Conservation (phyloP, 805 yeast genomes). For the Candida silvicultrix region DNA sequence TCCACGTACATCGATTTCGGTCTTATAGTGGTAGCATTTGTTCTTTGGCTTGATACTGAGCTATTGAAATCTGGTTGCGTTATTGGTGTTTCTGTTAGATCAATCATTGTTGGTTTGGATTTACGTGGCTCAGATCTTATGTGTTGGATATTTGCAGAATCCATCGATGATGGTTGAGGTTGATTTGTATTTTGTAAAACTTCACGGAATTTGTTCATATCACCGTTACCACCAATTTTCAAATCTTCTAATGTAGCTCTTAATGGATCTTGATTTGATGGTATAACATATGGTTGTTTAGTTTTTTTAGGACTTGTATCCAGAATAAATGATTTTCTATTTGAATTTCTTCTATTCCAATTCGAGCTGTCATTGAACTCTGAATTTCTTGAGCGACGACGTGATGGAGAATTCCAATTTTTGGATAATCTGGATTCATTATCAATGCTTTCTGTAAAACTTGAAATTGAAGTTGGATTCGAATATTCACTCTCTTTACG, state of each 20-base stretch:
- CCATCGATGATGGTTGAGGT: background rate
- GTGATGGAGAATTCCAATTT: slow-evolving; percentile 24
- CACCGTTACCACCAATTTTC: slow-evolving; percentile 36
- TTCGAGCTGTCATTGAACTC: slow-evolving; percentile 10
- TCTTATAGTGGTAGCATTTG: slow-evolving; percentile 17
- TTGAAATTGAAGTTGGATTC: slow-evolving; percentile 23
- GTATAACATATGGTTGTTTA: slow-evolving; percentile 6
- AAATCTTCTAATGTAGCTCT: slow-evolving; percentile 46
- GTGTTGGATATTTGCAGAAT: background rate
- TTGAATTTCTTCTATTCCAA: slow-evolving; percentile 11
- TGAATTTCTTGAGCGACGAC: slow-evolving; percentile 22
- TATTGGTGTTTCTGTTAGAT: background rate
- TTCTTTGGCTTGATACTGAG: slow-evolving; percentile 14
- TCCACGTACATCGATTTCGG: slow-evolving; percentile 21
- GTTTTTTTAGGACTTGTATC: slow-evolving; percentile 6
- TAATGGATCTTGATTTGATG: slow-evolving; percentile 37
- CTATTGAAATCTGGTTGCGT: slow-evolving; percentile 6
- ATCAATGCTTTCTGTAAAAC: slow-evolving; percentile 20
- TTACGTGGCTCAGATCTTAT: background rate
- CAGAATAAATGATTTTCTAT: slow-evolving; percentile 20
- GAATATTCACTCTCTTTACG: slow-evolving; percentile 21
- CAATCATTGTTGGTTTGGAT: background rate
- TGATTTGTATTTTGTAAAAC: slow-evolving; percentile 10
- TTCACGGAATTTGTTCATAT: slow-evolving; percentile 31
- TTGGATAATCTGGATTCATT: slow-evolving; percentile 17